A percentile compares a stretch with the other conserved stretches of the same genome.
These are phyloP conservation scores for Rhododendron ferrugineum DNA, from an alignment of 148 eudicot genomes.

Conservation along the genomic window DNA sequence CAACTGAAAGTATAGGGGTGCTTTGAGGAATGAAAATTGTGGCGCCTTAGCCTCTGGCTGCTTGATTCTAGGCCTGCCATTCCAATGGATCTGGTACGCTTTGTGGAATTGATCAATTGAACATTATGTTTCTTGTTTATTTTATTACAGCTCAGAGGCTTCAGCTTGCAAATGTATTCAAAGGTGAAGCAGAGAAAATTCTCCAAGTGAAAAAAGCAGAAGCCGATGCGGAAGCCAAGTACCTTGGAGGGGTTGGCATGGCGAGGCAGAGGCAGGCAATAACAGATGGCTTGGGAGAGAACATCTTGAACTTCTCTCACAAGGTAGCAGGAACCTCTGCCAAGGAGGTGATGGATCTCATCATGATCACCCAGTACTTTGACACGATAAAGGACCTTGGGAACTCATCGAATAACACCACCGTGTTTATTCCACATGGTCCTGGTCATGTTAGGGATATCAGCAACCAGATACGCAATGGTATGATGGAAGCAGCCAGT, in stretches of 20 bases:
- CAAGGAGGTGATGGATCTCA: constrained; percentile 96
- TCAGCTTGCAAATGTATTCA: constrained; percentile 94
- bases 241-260: constrained; percentile 90
- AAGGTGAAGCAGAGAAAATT: constrained; percentile 92
- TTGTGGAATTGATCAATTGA: neutral
- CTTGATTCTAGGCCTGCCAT: neutral
- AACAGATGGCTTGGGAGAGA: constrained; percentile 93
- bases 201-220: constrained; percentile 87
- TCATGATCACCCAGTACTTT: constrained; percentile 94
- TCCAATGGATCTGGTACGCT: neutral
- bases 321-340: constrained; percentile 83
- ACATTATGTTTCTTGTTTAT: neutral
- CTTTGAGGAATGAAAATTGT: too few relatives aligned
- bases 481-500: constrained; percentile 74
- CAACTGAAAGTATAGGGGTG: too few relatives aligned
- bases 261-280: constrained; percentile 98
- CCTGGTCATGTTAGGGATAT: constrained; percentile 95
- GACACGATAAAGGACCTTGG: constrained; percentile 95
- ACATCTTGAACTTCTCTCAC: constrained; percentile 86
- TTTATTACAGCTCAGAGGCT: constrained; percentile 74
- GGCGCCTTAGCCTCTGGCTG: neutral
- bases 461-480: constrained; percentile 80
- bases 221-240: constrained; percentile 93
- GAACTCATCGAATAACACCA: constrained; percentile 80
- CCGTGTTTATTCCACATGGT: constrained; percentile 93